These are phyloP conservation scores for Solanum pennellii DNA, from an alignment of 257 asterid species.

Conservation along the genomic window DNA sequence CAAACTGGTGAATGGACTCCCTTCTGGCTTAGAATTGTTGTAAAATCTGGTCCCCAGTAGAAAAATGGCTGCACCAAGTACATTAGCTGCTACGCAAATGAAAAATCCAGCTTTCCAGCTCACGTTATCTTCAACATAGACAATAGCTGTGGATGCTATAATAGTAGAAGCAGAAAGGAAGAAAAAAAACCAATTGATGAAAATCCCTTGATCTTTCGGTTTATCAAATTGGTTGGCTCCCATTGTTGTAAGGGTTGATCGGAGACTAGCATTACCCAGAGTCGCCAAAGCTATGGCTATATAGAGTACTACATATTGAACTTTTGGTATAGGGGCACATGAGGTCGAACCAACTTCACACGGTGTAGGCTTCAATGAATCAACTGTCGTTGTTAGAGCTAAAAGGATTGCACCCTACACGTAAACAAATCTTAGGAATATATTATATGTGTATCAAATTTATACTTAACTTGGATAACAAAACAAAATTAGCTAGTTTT, in stretches of 20 bases:
- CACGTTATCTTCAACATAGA: constrained; percentile 32
- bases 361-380: constrained; percentile 18
- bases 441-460: no score
- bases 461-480: no score
- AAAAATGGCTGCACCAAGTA: constrained; percentile 19
- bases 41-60: constrained; percentile 22
- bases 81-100: constrained; percentile 8
- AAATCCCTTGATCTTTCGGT: constrained; percentile 17
- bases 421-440: no score
- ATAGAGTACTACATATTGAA: constrained; percentile 23
- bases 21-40: background rate
- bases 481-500: background rate
- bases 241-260: constrained; percentile 29
- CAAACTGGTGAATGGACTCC: constrained; percentile 5
- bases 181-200: constrained; percentile 34
- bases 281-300: constrained; percentile 16
- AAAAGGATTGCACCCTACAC: constrained; percentile 29
- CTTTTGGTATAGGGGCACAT: constrained; percentile 12
- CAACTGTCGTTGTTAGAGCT: constrained; percentile 19
- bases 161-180: background rate
- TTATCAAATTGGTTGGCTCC: constrained; percentile 37
- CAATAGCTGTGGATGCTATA: constrained; percentile 17
- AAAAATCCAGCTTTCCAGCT: constrained; percentile 36
- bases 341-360: constrained; percentile 9
- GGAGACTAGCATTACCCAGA: constrained; percentile 22